A percentile compares a stretch with the other conserved stretches of the same genome.
These are phyloP conservation scores for Prosopis cineraria DNA, from an alignment of 306 rosid genomes.

Conservation along the genomic window DNA sequence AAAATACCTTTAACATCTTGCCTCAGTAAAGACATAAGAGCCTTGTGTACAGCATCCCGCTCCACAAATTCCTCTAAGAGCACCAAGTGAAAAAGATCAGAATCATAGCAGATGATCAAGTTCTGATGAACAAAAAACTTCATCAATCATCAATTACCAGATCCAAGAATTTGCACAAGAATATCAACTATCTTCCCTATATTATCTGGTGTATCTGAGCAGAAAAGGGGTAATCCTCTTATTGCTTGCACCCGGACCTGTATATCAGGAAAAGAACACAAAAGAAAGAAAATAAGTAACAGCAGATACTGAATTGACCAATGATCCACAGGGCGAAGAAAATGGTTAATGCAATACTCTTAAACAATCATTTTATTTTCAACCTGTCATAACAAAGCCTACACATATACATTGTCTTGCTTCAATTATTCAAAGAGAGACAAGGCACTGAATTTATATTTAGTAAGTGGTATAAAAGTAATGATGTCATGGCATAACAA, in stretches of 20 bases:
- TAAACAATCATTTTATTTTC: background rate
- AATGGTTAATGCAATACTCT: background rate
- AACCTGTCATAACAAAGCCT: background rate
- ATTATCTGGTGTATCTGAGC: constrained; percentile 93
- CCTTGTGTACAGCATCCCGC: constrained; percentile 97
- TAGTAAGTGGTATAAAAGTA: background rate
- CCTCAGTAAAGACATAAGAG: constrained; percentile 93
- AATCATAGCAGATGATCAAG: constrained; percentile 20
- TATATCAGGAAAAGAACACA: constrained; percentile 24
- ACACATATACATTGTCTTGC: background rate
- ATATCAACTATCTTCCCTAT: constrained; percentile 84
- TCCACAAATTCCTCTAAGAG: constrained; percentile 93
- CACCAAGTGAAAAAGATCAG: constrained; percentile 40
- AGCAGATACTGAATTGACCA: background rate
- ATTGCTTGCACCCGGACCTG: constrained; percentile 99
- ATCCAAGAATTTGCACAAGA: constrained; percentile 84
- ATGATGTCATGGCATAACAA: background rate
- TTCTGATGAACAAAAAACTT: constrained; percentile 5
- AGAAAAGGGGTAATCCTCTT: constrained; percentile 97
- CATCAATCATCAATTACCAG: constrained; percentile 54
- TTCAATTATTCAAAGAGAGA: background rate
- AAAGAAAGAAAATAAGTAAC: background rate
- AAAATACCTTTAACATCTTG: constrained; percentile 91
- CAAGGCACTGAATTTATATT: background rate
- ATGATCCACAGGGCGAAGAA: background rate